These are phyloP conservation scores for Ophiocordyceps robertsii DNA, from an alignment of 2,329 filamentous ascomycete species.

Conservation along the genomic window DNA sequence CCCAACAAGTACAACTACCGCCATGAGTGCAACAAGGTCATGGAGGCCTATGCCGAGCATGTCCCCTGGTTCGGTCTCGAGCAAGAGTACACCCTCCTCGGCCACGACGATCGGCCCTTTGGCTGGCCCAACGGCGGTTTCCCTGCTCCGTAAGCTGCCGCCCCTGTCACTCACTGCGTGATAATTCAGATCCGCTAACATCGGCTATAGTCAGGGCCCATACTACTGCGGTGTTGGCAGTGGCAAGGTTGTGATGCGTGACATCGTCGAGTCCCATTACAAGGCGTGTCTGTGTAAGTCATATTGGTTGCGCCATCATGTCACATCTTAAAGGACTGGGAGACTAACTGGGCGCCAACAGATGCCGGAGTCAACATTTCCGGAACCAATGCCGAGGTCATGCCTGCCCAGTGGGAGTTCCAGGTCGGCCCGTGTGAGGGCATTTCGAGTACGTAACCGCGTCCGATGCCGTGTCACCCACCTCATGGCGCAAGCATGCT, in stretches of 20 bases:
- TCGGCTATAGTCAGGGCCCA: slow-evolving; percentile 18
- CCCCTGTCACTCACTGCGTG: neutral
- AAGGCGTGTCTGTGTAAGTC: slow-evolving; percentile 51
- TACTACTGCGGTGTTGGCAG: slow-evolving; percentile 81
- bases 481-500: neutral
- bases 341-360: slow-evolving; percentile 1
- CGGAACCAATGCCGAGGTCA: slow-evolving; percentile 94
- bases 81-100: slow-evolving; percentile 80
- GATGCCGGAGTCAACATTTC: slow-evolving; percentile 83
- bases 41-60: slow-evolving; percentile 72
- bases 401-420: slow-evolving; percentile 82
- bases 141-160: slow-evolving; percentile 51
- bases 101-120: slow-evolving; percentile 74
- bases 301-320: neutral
- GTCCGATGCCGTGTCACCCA: neutral
- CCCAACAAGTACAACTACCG: slow-evolving; percentile 99
- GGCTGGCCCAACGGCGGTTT: slow-evolving; percentile 60
- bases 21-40: slow-evolving; percentile 78
- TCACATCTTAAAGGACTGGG: neutral
- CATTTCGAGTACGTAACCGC: slow-evolving; percentile 54
- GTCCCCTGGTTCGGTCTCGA: slow-evolving; percentile 96
- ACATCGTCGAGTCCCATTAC: slow-evolving; percentile 69
- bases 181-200: slow-evolving; percentile 7
- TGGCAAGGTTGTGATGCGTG: slow-evolving; percentile 94
- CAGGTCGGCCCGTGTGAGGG: slow-evolving; percentile 84